Evolutionary conservation across 1,284 basidiomycete species (phyloP).

Genomic region (Quambalaria eucalypti): DNA sequence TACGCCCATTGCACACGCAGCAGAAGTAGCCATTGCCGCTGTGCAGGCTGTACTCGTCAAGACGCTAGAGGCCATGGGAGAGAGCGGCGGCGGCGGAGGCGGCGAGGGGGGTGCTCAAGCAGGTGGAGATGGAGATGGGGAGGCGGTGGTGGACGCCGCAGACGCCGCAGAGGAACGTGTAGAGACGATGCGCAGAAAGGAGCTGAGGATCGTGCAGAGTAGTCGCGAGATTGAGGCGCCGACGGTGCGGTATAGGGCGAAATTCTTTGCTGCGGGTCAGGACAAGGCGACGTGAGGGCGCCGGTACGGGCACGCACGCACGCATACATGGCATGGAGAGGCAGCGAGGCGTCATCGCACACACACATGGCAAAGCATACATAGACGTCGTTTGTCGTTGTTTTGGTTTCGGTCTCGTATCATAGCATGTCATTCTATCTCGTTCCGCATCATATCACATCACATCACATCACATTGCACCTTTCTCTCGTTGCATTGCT

Average conservation of each 20-base stretch:
- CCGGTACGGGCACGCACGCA: no score
- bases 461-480: neutral
- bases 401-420: no score
- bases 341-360: no score
- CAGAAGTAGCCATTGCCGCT: slow-evolving; percentile 60
- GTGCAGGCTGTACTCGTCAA: slow-evolving; percentile 69
- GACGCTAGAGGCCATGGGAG: slow-evolving; percentile 20
- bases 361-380: no score
- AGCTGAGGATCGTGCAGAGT: slow-evolving; percentile 40
- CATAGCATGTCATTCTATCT: no score
- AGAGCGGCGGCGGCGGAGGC: neutral
- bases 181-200: slow-evolving; percentile 34
- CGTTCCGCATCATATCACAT: no score
- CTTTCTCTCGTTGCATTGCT: neutral
- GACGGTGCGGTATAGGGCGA: slow-evolving; percentile 24
- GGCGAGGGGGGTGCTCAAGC: neutral
- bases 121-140: slow-evolving; percentile 8
- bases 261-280: no score
- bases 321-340: no score
- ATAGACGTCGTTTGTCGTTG: no score
- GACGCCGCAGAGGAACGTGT: slow-evolving; percentile 25
- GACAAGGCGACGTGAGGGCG: no score
- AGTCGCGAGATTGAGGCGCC: slow-evolving; percentile 32
- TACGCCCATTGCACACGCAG: slow-evolving; percentile 54
- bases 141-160: no score